A percentile compares a stretch with the other conserved stretches of the same genome.
Conservation (phyloP, 169 alveolate genomes). For the Eimeria necatrix region DNA sequence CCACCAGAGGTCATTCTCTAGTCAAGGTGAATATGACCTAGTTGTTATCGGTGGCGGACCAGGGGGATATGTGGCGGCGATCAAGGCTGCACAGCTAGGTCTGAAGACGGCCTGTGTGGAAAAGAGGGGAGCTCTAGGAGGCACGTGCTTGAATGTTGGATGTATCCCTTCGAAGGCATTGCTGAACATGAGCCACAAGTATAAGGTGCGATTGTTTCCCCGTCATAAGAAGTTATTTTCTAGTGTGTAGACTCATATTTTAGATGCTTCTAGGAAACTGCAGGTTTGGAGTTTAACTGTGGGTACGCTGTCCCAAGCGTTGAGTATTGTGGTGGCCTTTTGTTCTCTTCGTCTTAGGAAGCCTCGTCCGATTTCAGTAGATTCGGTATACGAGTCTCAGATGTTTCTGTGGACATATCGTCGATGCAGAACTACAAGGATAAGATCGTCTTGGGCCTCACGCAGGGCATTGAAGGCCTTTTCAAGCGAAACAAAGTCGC, state of each 20-base stretch:
- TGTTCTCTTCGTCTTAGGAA: slow-evolving; percentile 75
- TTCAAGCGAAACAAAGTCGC: slow-evolving; percentile 96
- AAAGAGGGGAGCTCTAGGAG: slow-evolving; percentile 97
- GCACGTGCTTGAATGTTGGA: slow-evolving; percentile 99
- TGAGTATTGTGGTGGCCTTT: too few species aligned
- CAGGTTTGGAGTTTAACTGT: not conserved
- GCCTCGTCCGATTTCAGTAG: slow-evolving; percentile 87
- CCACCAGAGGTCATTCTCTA: slow-evolving; percentile 43
- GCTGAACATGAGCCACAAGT: slow-evolving; percentile 95
- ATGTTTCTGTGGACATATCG: slow-evolving; percentile 87
- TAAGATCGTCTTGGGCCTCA: slow-evolving; percentile 91
- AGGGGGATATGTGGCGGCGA: slow-evolving; percentile 98
- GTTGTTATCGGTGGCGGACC: slow-evolving; percentile 96
- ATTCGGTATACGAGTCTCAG: slow-evolving; percentile 86
- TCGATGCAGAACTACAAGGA: slow-evolving; percentile 90
- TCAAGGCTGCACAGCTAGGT: slow-evolving; percentile 98
- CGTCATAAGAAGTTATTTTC: not conserved
- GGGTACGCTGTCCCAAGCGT: too few species aligned
- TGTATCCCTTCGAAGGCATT: slow-evolving; percentile 98
- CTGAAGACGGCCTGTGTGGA: slow-evolving; percentile 97
- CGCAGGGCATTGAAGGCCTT: slow-evolving; percentile 95
- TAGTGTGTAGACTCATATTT: not conserved
- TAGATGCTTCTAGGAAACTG: not conserved
- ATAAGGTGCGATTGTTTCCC: slow-evolving; percentile 84
- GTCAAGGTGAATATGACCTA: slow-evolving; percentile 86